phyloP scores from a whole-genome alignment of 495 filamentous ascomycete species.

The Neurospora discreta region DNA sequence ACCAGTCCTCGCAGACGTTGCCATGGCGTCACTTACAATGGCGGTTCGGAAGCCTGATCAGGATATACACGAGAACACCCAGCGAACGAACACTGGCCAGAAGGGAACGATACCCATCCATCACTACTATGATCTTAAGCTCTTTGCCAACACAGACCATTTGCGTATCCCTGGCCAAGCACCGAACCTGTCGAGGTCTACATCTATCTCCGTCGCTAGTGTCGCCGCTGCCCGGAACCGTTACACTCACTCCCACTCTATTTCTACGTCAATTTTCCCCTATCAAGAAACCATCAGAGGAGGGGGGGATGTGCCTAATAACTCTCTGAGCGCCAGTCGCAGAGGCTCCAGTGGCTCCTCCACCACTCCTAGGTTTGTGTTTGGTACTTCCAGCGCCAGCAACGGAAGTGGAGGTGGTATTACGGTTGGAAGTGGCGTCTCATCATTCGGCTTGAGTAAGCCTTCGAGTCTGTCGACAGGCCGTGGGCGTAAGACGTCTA shows the following conservation, averaged over 20 bases:
- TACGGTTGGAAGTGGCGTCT: slow-evolving; percentile 23
- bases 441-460: slow-evolving; percentile 13
- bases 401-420: slow-evolving; percentile 17
- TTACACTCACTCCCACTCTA: slow-evolving; percentile 18
- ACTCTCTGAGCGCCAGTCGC: slow-evolving; percentile 22
- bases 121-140: slow-evolving; percentile 63
- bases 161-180: slow-evolving; percentile 44
- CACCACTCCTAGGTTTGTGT: background rate
- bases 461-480: slow-evolving; percentile 11
- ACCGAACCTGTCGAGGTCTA: slow-evolving; percentile 11
- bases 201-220: slow-evolving; percentile 15
- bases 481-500: slow-evolving; percentile 15
- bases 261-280: slow-evolving; percentile 17
- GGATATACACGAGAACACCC: slow-evolving; percentile 3
- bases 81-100: background rate
- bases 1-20: slow-evolving; percentile 79
- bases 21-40: slow-evolving; percentile 83
- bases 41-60: slow-evolving; percentile 54
- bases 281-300: slow-evolving; percentile 17
- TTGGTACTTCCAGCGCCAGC: background rate
- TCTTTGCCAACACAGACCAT: slow-evolving; percentile 74
- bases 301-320: slow-evolving; percentile 21
- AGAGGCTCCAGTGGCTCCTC: slow-evolving; percentile 8
- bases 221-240: slow-evolving; percentile 12
- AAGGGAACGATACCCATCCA: slow-evolving; percentile 26